A percentile compares a stretch with the other conserved stretches of the same genome.
phyloP scores from a whole-genome alignment of 2,329 filamentous ascomycete species.

The Dothideomycetidae sp. region DNA sequence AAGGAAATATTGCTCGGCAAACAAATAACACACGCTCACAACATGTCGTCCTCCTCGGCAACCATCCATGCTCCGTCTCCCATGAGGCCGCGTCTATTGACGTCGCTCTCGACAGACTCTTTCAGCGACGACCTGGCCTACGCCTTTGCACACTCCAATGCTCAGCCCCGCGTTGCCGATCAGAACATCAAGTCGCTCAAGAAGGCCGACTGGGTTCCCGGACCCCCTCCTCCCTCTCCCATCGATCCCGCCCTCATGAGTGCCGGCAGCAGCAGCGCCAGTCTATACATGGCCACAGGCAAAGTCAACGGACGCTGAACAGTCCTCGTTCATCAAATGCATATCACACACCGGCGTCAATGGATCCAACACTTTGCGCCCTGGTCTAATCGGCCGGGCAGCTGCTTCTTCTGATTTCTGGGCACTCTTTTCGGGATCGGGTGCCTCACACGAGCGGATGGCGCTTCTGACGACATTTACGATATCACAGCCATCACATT shows the following conservation, averaged over 20 bases:
- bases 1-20: too few species aligned
- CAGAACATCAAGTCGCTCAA: constrained; percentile 13
- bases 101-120: constrained; percentile 10
- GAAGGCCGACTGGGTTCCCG: constrained; percentile 9
- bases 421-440: not conserved
- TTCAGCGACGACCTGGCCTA: constrained; percentile 12
- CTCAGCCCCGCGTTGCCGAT: constrained; percentile 11
- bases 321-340: too few species aligned
- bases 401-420: not conserved
- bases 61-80: constrained; percentile 10
- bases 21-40: constrained; percentile 3
- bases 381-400: too few species aligned
- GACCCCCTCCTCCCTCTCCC: constrained; percentile 12
- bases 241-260: constrained; percentile 8
- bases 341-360: constrained; percentile 4
- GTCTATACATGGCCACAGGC: constrained; percentile 6
- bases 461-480: not conserved
- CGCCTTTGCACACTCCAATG: constrained; percentile 11
- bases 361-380: too few species aligned
- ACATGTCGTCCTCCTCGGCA: constrained; percentile 10
- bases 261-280: constrained; percentile 5
- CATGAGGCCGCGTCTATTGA: constrained; percentile 5
- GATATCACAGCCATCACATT: not conserved
- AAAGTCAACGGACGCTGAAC: constrained; percentile 8
- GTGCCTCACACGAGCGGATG: not conserved